Conservation (phyloP, 2,329 filamentous ascomycete genomes). For the Fusarium devonianum region DNA sequence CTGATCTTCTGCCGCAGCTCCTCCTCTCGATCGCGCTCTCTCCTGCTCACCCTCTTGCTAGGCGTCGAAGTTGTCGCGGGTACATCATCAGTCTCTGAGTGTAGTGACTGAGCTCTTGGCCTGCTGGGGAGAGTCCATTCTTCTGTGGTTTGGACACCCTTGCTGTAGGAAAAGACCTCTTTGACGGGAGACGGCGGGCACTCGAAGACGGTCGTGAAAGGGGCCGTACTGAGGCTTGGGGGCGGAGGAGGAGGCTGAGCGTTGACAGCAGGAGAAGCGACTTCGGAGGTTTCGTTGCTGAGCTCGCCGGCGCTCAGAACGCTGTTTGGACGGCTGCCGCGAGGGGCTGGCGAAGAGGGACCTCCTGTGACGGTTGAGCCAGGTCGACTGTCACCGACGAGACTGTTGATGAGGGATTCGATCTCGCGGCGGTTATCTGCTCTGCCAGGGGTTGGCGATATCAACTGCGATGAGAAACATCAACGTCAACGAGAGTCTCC, state of each 20-base stretch:
- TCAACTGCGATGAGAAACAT: conserved; percentile 49
- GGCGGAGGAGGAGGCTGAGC: conserved; percentile 54
- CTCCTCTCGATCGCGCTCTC: conserved; percentile 84
- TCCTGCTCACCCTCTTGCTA: conserved; percentile 78
- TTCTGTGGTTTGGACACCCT: conserved; percentile 90
- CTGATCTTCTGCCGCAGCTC: conserved; percentile 85
- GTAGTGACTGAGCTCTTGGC: conserved; percentile 49
- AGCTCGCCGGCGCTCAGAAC: conserved; percentile 82
- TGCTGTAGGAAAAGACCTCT: conserved; percentile 96
- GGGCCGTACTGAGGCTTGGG: conserved; percentile 77
- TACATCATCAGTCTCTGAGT: conserved; percentile 68
- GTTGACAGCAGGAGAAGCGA: conserved; percentile 56
- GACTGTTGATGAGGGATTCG: conserved; percentile 82
- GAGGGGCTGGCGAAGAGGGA: conserved; percentile 69
- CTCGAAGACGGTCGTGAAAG: conserved; percentile 81
- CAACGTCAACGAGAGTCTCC: conserved; percentile 20
- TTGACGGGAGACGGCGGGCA: conserved; percentile 76
- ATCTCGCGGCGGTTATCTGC: conserved; percentile 76
- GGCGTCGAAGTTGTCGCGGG: conserved; percentile 64
- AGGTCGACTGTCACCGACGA: conserved; percentile 81
- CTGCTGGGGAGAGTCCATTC: conserved; percentile 68
- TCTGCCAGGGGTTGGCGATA: conserved; percentile 74
- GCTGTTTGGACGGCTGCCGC: conserved; percentile 83
- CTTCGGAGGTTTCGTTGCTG: conserved; percentile 76
- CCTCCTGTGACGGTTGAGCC: conserved; percentile 70